phyloP scores from a whole-genome alignment of 2,329 filamentous ascomycete species.

The Onygena corvina region DNA sequence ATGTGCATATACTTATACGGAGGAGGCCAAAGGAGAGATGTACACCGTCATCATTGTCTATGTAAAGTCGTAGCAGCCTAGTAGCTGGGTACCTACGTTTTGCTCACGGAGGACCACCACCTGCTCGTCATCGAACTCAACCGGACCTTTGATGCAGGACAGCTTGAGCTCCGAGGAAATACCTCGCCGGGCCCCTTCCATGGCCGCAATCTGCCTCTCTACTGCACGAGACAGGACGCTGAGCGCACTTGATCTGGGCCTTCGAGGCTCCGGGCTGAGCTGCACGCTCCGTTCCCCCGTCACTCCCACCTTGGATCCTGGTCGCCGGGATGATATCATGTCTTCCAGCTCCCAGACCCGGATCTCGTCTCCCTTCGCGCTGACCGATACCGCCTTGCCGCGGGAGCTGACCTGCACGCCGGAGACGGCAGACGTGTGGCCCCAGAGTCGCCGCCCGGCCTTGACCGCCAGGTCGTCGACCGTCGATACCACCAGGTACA shows the following conservation, averaged over 20 bases:
- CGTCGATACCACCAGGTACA: conserved; percentile 70
- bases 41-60: conserved; percentile 28
- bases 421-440: conserved; percentile 80
- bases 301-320: conserved; percentile 32
- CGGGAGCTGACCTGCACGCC: conserved; percentile 72
- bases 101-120: conserved; percentile 72
- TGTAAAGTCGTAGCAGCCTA: conserved; percentile 82
- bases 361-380: conserved; percentile 62
- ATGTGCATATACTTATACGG: neutral
- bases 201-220: neutral
- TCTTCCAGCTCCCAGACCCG: conserved; percentile 85
- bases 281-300: conserved; percentile 43
- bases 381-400: conserved; percentile 84
- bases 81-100: conserved; percentile 53
- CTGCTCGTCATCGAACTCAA: conserved; percentile 84
- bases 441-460: conserved; percentile 67
- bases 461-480: conserved; percentile 54
- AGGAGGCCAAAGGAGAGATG: neutral
- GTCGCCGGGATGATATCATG: conserved; percentile 41
- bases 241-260: neutral
- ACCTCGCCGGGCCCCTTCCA: neutral
- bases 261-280: conserved; percentile 33
- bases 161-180: conserved; percentile 18
- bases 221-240: neutral
- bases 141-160: conserved; percentile 47